These are phyloP conservation scores for Calocera cornea DNA, from an alignment of 768 basidiomycete species.

Conservation along the genomic window DNA sequence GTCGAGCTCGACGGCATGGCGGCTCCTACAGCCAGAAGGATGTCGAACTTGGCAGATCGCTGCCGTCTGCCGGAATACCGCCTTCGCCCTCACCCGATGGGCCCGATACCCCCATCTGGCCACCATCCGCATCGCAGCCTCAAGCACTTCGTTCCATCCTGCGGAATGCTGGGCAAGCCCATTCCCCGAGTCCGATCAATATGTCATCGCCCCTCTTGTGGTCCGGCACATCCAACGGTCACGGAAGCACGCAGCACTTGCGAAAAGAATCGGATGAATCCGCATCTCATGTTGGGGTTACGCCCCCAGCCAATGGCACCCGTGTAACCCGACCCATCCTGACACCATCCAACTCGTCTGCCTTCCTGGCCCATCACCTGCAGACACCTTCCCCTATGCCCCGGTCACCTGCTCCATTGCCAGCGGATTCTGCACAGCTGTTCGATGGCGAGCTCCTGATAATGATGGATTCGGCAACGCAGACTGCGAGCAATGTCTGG, in stretches of 20 bases:
- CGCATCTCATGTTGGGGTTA: neutral
- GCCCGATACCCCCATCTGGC: constrained; percentile 8
- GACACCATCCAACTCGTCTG: constrained; percentile 1
- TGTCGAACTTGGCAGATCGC: constrained; percentile 69
- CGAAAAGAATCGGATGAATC: constrained; percentile 7
- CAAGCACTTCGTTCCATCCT: constrained; percentile 22
- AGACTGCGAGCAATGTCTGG: constrained; percentile 73
- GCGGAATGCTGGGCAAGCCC: constrained; percentile 31
- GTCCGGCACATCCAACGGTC: neutral
- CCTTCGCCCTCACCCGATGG: constrained; percentile 1
- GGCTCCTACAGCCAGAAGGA: constrained; percentile 94
- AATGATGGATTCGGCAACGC: constrained; percentile 64
- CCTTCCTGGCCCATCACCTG: neutral
- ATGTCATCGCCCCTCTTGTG: neutral
- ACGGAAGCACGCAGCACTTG: neutral
- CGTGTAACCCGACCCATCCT: constrained; percentile 4
- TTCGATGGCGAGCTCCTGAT: constrained; percentile 69
- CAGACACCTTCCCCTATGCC: constrained; percentile 7
- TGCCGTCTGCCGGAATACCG: constrained; percentile 17
- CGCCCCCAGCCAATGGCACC: neutral
- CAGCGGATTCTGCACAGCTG: constrained; percentile 43
- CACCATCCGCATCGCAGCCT: constrained; percentile 48
- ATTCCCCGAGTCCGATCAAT: neutral
- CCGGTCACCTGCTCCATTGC: constrained; percentile 17
- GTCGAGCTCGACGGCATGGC: constrained; percentile 64